phyloP scores from a whole-genome alignment of 2,329 filamentous ascomycete species.

The Penicillium sp. region DNA sequence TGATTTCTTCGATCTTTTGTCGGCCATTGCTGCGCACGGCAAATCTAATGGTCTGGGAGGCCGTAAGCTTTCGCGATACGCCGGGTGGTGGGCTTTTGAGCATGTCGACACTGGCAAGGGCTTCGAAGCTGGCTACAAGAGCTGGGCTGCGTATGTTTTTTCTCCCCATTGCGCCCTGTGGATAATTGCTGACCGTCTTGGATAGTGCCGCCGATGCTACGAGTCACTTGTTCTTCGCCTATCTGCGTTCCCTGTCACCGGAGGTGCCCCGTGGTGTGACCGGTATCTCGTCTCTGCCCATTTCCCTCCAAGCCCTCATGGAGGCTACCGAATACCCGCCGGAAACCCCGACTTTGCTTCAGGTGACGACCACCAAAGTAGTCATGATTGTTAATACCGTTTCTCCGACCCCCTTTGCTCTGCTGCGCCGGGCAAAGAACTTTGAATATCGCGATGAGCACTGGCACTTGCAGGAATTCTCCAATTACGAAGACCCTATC shows the following conservation, averaged over 20 bases:
- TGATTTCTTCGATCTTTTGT: constrained; percentile 90
- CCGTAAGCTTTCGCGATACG: constrained; percentile 87
- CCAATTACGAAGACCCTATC: constrained; percentile 83
- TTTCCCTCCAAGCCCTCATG: constrained; percentile 83
- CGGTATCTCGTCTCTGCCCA: constrained; percentile 78
- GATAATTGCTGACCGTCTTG: constrained; percentile 26
- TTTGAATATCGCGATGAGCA: constrained; percentile 94
- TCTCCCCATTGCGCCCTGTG: background rate
- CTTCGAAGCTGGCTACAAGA: constrained; percentile 89
- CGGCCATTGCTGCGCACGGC: constrained; percentile 84
- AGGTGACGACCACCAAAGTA: constrained; percentile 77
- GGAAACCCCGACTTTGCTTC: constrained; percentile 67
- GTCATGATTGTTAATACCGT: constrained; percentile 96
- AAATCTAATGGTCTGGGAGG: constrained; percentile 91
- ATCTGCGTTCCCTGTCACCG: constrained; percentile 84
- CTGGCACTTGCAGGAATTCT: constrained; percentile 74
- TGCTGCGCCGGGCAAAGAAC: constrained; percentile 84
- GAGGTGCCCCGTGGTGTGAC: constrained; percentile 62
- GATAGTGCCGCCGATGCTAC: constrained; percentile 84
- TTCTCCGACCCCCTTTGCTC: constrained; percentile 86
- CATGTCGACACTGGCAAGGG: constrained; percentile 80
- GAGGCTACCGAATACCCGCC: constrained; percentile 94
- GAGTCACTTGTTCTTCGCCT: constrained; percentile 96
- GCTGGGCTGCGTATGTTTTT: constrained; percentile 66
- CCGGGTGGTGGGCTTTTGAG: constrained; percentile 98